A percentile compares a stretch with the other conserved stretches of the same genome.
Evolutionary conservation across 2,329 filamentous ascomycete genomes (phyloP).

Genomic region (Talaromyces sp.): DNA sequence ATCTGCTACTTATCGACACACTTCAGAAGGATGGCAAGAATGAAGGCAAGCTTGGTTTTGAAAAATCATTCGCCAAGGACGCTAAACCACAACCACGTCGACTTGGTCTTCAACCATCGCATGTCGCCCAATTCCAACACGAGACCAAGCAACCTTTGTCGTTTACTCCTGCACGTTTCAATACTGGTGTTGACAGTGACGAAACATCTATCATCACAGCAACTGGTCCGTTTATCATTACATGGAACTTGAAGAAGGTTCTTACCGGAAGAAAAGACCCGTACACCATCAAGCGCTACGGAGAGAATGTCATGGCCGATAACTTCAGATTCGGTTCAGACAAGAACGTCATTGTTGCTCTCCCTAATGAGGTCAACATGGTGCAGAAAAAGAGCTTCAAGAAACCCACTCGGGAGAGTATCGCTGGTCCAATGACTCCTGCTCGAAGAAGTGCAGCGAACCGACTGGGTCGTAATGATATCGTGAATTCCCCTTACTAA

Average conservation of each 20-base stretch:
- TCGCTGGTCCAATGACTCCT: conserved; percentile 58
- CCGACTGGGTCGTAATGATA: conserved; percentile 67
- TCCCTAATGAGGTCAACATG: conserved; percentile 98
- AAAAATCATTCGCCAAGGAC: conserved; percentile 87
- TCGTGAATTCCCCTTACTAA: conserved; percentile 63
- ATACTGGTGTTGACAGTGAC: conserved; percentile 70
- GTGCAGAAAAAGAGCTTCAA: conserved; percentile 79
- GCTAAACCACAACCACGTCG: conserved; percentile 89
- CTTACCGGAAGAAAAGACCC: conserved; percentile 74
- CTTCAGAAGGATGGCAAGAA: conserved; percentile 92
- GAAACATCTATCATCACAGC: conserved; percentile 97
- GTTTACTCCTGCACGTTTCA: conserved; percentile 92
- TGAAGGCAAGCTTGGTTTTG: conserved; percentile 95
- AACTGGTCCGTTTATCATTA: conserved; percentile 92
- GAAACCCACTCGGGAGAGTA: conserved; percentile 87
- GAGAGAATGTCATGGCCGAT: conserved; percentile 92
- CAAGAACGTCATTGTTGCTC: conserved; percentile 94
- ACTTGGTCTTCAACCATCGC: conserved; percentile 79
- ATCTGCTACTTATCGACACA: conserved; percentile 87
- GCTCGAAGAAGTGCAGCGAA: conserved; percentile 30
- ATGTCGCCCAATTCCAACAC: conserved; percentile 95
- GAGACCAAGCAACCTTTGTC: conserved; percentile 81
- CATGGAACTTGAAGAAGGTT: conserved; percentile 92
- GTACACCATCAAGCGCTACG: conserved; percentile 94
- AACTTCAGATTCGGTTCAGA: conserved; percentile 97